Evolutionary conservation across 2,329 filamentous ascomycete genomes (phyloP), one percentile per base, ranked within the genome.

Genomic region (Colletotrichum somersetense): DNA sequence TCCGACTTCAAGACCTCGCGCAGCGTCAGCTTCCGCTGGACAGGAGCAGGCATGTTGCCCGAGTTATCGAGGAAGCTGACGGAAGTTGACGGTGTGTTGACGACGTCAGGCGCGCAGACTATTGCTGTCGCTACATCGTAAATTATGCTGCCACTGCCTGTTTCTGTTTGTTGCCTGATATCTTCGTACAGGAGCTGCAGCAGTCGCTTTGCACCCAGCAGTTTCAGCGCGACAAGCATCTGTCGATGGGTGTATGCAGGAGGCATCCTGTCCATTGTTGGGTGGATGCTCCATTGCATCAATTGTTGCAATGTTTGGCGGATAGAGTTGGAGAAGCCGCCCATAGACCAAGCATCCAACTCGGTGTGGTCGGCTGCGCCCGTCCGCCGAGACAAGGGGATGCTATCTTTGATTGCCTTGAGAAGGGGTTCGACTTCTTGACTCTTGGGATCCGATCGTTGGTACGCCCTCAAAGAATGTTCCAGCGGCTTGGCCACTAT

Each of bases 171-270:
- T 23, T 87, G 81, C 75, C 88, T 89, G 8, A 94, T 81, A 75
- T 95, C 92, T 10, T 94, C 90, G 14, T 94, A 78, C 30, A 96
- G 88, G 7, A 89, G 81, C 2, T 85, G 80, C 0, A 96, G 80
- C 0, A 93, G 82, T 5, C 86, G 84, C 70, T 85, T 88, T 0
- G 91, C 88, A 0, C 92, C 92, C 0, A 92, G 81, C 42, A 93
- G 83, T 67, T 88, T 87, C 46, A 89, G 80, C 0, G 87, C 89
- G 0, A 87, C 85, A 11, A 93, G 86, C 3, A 94, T 83, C 74
- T 93, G 91, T 5, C 91, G 89, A 77, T 95, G 92, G 0, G 91
- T 93, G 79, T 95, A 96, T 14, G 87, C 86, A 0, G 92, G 86
- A 1, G 89, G 89, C 82, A 88, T 88, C 42, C 83, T 83, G 69